These are phyloP conservation scores for Agroathelia rolfsii DNA, from an alignment of 1,284 basidiomycete genomes.

Conservation along the genomic window DNA sequence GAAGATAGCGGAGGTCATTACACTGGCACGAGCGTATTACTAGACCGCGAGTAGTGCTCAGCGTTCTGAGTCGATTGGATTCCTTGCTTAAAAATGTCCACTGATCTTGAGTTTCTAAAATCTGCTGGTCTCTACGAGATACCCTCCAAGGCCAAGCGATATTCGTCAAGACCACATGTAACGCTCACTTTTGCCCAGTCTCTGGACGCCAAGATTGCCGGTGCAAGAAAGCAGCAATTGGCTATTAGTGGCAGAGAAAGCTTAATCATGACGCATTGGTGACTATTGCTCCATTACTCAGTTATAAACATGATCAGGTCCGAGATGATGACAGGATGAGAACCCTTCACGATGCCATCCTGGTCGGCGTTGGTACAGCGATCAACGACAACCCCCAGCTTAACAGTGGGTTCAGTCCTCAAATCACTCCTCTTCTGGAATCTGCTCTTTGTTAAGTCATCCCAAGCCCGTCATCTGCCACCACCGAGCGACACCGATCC, in stretches of 20 bases:
- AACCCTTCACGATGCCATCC: slow-evolving; percentile 84
- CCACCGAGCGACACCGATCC: slow-evolving; percentile 25
- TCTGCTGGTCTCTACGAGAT: too few species aligned
- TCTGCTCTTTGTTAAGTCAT: slow-evolving; percentile 4
- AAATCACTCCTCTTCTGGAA: not conserved
- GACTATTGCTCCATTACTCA: slow-evolving; percentile 15
- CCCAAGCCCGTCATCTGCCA: slow-evolving; percentile 48
- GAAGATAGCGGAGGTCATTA: too few species aligned
- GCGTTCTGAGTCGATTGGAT: too few species aligned
- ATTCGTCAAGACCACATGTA: slow-evolving; percentile 55
- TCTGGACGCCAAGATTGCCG: slow-evolving; percentile 88
- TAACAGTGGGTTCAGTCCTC: slow-evolving; percentile 52
- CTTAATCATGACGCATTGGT: slow-evolving; percentile 95
- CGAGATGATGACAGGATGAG: slow-evolving; percentile 50
- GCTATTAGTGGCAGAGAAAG: slow-evolving; percentile 80
- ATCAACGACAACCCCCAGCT: slow-evolving; percentile 90
- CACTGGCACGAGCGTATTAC: too few species aligned
- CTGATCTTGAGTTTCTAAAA: too few species aligned
- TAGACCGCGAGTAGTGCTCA: too few species aligned
- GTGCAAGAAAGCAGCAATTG: slow-evolving; percentile 63
- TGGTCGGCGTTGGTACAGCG: slow-evolving; percentile 87
- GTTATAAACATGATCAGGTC: not conserved
- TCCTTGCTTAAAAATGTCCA: too few species aligned
- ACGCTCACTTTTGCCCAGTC: slow-evolving; percentile 96
- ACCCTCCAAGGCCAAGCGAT: too few species aligned